Base-by-base conservation (phyloP, 768 basidiomycete genomes). In the Tulasnella sp. region DNA sequence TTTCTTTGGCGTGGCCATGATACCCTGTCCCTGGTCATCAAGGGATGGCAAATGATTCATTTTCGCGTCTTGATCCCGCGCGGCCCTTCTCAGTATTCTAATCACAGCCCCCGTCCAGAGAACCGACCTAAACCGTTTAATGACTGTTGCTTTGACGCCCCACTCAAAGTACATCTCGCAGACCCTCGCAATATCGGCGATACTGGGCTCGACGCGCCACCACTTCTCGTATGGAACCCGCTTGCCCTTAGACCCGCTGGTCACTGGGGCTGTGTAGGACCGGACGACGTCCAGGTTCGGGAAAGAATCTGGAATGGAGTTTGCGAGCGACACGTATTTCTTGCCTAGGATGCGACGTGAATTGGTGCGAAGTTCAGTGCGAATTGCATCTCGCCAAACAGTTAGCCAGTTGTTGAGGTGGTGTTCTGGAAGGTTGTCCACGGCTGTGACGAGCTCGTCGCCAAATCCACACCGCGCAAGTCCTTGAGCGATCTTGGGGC, bases 121-220 rank as follows among this genome's bases (percentile, higher is more conserved):
- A 3, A 90, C 79, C 0, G 82, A 87, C 67, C 87, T 77, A 67
- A 94, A 92, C 10, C 89, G 83, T 64, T 88, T 88, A 64, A 88
- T 78, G 58, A 95, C 88, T 2, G 82, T 75, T 50, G 89, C 85
- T 65, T 77, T 83, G 51, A 88, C 83, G 0, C 92, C 92, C 92
- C 92, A 96, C 68, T 94, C 92, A 63, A 95, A 95, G 68, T 84
- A 86, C 49, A 83, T 76, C 70, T 96, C 93, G 73, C 91, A 94
- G 2, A 84, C 75, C 9, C 74, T 79, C 0, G 93, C 91, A 15
- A 94, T 78, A 56, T 79, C 80, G 15, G 78, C 78, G 0, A 89
- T 72, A 64, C 85, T 81, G 0, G 86, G 85, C 61, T 90, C 86
- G 55, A 71, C 68, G 32, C 67, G 66, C 79, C 79, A 81, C 58